Evolutionary conservation across 495 filamentous ascomycete species (phyloP).

Genomic region (Pseudevernia furfuracea): DNA sequence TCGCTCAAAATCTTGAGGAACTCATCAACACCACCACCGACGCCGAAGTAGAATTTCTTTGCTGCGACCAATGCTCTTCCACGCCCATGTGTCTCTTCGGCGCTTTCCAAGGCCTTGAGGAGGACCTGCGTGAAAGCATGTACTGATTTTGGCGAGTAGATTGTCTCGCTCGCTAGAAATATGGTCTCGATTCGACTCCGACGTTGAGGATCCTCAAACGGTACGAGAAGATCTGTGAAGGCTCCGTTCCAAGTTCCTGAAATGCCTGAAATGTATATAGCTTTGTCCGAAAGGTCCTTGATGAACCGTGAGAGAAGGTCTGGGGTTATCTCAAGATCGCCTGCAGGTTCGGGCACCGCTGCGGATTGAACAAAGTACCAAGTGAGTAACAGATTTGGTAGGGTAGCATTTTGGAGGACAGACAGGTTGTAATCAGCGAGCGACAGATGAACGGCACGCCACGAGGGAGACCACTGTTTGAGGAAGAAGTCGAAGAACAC

Average conservation of each 20-base stretch:
- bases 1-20: constrained; percentile 59
- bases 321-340: constrained; percentile 66
- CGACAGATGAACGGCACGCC: constrained; percentile 48
- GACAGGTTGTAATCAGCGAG: constrained; percentile 85
- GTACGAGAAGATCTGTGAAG: constrained; percentile 52
- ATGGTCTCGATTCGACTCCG: constrained; percentile 34
- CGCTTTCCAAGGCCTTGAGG: constrained; percentile 51
- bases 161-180: constrained; percentile 85
- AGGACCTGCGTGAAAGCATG: constrained; percentile 66
- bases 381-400: constrained; percentile 79
- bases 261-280: constrained; percentile 62
- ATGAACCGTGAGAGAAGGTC: constrained; percentile 56
- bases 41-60: constrained; percentile 93
- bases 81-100: constrained; percentile 30
- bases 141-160: constrained; percentile 78
- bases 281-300: constrained; percentile 43
- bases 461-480: constrained; percentile 26
- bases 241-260: constrained; percentile 75
- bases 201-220: constrained; percentile 19
- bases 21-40: constrained; percentile 86
- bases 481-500: constrained; percentile 68
- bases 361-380: constrained; percentile 53
- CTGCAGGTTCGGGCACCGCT: constrained; percentile 25
- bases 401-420: constrained; percentile 76
- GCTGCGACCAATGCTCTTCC: constrained; percentile 74